Evolutionary conservation across 306 rosid genomes (phyloP).

Genomic region (Myrica gale): DNA sequence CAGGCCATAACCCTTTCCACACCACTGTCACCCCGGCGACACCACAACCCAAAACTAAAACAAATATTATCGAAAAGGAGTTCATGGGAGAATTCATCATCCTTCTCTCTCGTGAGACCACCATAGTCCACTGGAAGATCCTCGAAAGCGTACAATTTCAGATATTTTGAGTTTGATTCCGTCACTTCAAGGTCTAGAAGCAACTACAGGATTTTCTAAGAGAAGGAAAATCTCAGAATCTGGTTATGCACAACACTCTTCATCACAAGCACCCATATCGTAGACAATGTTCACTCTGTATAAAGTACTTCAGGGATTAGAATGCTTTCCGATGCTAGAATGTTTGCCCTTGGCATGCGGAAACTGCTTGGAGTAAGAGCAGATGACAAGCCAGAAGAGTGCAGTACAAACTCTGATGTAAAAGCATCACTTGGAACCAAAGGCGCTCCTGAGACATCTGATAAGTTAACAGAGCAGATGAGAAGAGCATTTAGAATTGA

Average conservation of each 20-base stretch:
- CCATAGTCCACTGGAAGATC: too few relatives aligned
- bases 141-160: slow-evolving; percentile 70
- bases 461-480: slow-evolving; percentile 82
- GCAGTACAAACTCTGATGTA: slow-evolving; percentile 45
- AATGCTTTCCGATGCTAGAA: slow-evolving; percentile 95
- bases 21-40: too few relatives aligned
- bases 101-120: too few relatives aligned
- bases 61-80: too few relatives aligned
- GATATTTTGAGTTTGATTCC: slow-evolving; percentile 81
- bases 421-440: slow-evolving; percentile 55
- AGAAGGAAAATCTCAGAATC: slow-evolving; percentile 63
- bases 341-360: slow-evolving; percentile 92
- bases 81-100: too few relatives aligned
- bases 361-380: slow-evolving; percentile 77
- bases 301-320: slow-evolving; percentile 94
- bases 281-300: slow-evolving; percentile 86
- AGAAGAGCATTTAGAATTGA: slow-evolving; percentile 88
- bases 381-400: slow-evolving; percentile 83
- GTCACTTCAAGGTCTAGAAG: slow-evolving; percentile 66
- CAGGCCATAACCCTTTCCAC: too few relatives aligned
- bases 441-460: slow-evolving; percentile 58
- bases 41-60: too few relatives aligned
- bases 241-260: too few relatives aligned
- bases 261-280: slow-evolving; percentile 47
- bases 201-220: slow-evolving; percentile 45